phyloP scores from a whole-genome alignment of 2,329 filamentous ascomycete genomes.

The Neonectria magnoliae region DNA sequence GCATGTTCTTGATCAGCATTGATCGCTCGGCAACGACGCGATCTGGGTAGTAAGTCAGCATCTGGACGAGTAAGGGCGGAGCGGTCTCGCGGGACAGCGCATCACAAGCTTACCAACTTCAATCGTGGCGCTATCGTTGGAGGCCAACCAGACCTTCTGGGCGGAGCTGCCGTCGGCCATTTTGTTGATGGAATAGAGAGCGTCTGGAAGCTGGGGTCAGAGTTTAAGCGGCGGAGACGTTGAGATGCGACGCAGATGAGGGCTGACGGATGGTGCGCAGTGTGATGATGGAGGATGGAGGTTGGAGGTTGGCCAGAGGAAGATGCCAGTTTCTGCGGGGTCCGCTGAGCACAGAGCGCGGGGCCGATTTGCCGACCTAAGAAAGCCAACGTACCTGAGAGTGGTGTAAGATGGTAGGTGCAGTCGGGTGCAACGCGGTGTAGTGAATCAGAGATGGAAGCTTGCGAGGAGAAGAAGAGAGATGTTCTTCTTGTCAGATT shows the following conservation, averaged over 20 bases:
- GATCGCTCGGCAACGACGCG: conserved; percentile 89
- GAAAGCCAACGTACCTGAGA: conserved; percentile 13
- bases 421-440: not conserved
- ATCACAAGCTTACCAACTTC: conserved; percentile 55
- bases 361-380: conserved; percentile 23
- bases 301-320: conserved; percentile 24
- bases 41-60: conserved; percentile 60
- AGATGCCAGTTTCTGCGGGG: conserved; percentile 40
- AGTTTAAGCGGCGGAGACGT: conserved; percentile 8
- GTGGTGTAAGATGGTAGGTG: not conserved
- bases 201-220: not conserved
- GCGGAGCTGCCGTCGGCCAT: conserved; percentile 50
- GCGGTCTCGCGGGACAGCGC: conserved; percentile 15
- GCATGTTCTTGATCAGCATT: conserved; percentile 97
- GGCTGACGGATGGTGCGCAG: conserved; percentile 19
- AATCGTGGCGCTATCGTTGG: conserved; percentile 61
- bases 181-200: conserved; percentile 29
- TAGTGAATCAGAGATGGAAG: not conserved
- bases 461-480: not conserved
- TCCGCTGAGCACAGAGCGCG: conserved; percentile 35
- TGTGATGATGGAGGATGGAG: conserved; percentile 40
- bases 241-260: conserved; percentile 2
- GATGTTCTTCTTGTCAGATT: not conserved
- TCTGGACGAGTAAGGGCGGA: conserved; percentile 15
- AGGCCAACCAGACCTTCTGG: conserved; percentile 60